phyloP scores from a whole-genome alignment of 306 rosid species.

The Pyrus pyrifolia region DNA sequence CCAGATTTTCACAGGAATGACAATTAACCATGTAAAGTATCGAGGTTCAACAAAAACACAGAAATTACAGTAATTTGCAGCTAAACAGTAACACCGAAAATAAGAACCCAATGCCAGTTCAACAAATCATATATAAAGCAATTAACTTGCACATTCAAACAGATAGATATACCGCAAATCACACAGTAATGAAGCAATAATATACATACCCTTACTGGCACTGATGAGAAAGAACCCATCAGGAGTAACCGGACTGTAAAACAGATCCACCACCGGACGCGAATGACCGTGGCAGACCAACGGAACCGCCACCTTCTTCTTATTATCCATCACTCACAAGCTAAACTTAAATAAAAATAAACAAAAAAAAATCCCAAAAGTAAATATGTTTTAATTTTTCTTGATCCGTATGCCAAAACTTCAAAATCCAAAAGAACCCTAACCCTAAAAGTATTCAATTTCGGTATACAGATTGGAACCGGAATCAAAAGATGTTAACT shows the following conservation, averaged over 20 bases:
- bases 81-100: not conserved
- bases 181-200: not conserved
- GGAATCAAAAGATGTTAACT: not conserved
- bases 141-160: not conserved
- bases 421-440: conserved; percentile 25
- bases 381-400: not conserved
- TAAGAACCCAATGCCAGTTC: not conserved
- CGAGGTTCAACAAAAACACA: no score
- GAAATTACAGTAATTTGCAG: not conserved
- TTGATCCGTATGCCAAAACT: conserved; percentile 16
- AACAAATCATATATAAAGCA: not conserved
- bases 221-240: conserved; percentile 95
- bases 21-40: not conserved
- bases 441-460: conserved; percentile 19
- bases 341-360: not conserved
- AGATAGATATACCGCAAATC: not conserved
- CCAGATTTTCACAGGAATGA: not conserved
- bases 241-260: conserved; percentile 81
- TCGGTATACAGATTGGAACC: not conserved
- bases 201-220: conserved; percentile 83
- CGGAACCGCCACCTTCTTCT: conserved; percentile 75
- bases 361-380: not conserved
- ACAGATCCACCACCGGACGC: conserved; percentile 92
- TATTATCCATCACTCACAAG: conserved; percentile 55
- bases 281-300: conserved; percentile 93